phyloP scores from a whole-genome alignment of 2,329 filamentous ascomycete species.

The Penicillium rolfsii region DNA sequence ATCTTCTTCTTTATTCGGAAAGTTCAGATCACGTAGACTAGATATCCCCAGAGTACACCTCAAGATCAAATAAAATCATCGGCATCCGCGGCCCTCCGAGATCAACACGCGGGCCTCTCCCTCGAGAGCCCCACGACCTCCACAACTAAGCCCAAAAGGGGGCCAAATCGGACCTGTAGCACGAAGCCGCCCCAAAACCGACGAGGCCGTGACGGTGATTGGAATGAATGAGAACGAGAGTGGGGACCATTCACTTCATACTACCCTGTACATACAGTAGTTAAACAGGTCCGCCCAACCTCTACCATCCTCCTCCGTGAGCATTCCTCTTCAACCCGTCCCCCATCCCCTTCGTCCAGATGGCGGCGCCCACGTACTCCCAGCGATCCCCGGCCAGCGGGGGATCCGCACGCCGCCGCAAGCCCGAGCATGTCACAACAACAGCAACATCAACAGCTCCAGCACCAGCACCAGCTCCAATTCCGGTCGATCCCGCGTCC shows the following conservation, averaged over 20 bases:
- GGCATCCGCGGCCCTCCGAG: neutral
- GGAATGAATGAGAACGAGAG: neutral
- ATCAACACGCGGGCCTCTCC: neutral
- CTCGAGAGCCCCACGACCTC: neutral
- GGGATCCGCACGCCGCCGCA: neutral
- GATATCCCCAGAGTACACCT: neutral
- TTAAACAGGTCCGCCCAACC: neutral
- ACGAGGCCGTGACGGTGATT: neutral
- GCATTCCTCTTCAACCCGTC: neutral
- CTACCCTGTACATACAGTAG: too few species aligned
- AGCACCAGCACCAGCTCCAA: neutral
- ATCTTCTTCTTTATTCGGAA: neutral
- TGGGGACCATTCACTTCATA: neutral
- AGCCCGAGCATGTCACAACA: neutral
- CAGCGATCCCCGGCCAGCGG: neutral
- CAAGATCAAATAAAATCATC: neutral
- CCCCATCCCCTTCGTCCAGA: neutral
- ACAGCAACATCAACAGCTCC: neutral
- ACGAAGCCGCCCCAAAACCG: constrained; percentile 1
- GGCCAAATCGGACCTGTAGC: constrained; percentile 12
- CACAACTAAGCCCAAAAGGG: constrained; percentile 8
- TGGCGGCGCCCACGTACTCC: constrained; percentile 4
- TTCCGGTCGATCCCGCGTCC: neutral
- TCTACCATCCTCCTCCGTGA: neutral
- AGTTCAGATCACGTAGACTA: neutral